Percentiles rank a stretch among this genome's conserved stretches.
phyloP scores from a whole-genome alignment of 2,329 filamentous ascomycete genomes.

The Aureobasidium vineae region DNA sequence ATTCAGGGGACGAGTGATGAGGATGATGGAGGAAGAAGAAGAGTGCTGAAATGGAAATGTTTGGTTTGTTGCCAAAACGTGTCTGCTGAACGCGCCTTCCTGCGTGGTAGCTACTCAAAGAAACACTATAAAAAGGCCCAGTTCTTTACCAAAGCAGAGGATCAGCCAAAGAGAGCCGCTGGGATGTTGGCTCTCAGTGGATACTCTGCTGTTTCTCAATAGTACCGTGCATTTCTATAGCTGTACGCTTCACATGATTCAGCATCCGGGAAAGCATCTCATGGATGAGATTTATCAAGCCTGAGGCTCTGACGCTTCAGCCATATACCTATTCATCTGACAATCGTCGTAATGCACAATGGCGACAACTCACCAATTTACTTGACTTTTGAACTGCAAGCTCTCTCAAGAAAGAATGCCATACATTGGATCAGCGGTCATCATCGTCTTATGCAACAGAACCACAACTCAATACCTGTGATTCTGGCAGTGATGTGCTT shows the following conservation, averaged over 20 bases:
- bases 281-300: not conserved
- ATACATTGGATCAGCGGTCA: too few relatives aligned
- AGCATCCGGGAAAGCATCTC: not conserved
- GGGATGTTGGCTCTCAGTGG: not conserved
- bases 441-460: too few relatives aligned
- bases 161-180: not conserved
- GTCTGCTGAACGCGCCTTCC: too few relatives aligned
- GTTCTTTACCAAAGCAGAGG: too few relatives aligned
- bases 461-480: too few relatives aligned
- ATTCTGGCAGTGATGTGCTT: too few relatives aligned
- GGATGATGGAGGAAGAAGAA: not conserved
- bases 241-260: not conserved
- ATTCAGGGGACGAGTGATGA: not conserved
- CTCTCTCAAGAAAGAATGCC: not conserved
- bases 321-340: not conserved
- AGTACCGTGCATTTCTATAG: not conserved
- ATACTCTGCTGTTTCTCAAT: not conserved
- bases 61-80: too few relatives aligned
- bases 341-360: not conserved
- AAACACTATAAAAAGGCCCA: too few relatives aligned
- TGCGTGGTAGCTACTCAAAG: too few relatives aligned
- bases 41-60: not conserved
- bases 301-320: not conserved
- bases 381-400: not conserved
- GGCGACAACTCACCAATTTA: not conserved